A percentile compares a stretch with the other conserved stretches of the same genome.
phyloP scores from a whole-genome alignment of 2,329 filamentous ascomycete species.

The Aspergillus amoenus region DNA sequence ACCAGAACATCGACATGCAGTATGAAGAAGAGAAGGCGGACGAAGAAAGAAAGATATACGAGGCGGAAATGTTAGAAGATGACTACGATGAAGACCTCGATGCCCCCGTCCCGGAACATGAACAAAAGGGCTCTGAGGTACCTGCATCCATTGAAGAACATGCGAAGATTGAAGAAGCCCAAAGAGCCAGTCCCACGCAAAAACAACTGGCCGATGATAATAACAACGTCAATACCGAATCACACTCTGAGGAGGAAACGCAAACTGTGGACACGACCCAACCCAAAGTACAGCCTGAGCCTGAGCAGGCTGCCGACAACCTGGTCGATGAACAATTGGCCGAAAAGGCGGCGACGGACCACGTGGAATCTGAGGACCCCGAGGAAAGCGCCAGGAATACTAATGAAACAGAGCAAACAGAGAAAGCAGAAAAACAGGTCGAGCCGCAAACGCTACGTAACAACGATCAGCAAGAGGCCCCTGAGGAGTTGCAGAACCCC shows the following conservation, averaged over 20 bases:
- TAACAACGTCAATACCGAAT: not conserved
- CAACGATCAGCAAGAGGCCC: slow-evolving; percentile 6
- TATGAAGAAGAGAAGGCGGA: slow-evolving; percentile 30
- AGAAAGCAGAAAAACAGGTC: slow-evolving; percentile 13
- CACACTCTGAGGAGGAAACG: not conserved
- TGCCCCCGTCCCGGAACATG: slow-evolving; percentile 25
- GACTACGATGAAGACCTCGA: slow-evolving; percentile 38
- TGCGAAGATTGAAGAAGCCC: slow-evolving; percentile 4
- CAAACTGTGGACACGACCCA: slow-evolving; percentile 4
- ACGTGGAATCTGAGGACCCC: slow-evolving; percentile 1
- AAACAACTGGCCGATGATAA: slow-evolving; percentile 1
- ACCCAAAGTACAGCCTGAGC: not conserved
- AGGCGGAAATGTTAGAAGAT: slow-evolving; percentile 42
- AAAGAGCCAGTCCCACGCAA: not conserved
- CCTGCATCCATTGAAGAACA: slow-evolving; percentile 1
- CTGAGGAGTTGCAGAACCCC: slow-evolving; percentile 1
- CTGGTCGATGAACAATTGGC: slow-evolving; percentile 8
- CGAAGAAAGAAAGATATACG: slow-evolving; percentile 34
- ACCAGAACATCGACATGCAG: slow-evolving; percentile 31
- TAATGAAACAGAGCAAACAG: slow-evolving; percentile 23
- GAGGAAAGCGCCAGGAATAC: slow-evolving; percentile 16
- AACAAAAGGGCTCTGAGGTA: slow-evolving; percentile 12
- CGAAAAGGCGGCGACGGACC: slow-evolving; percentile 10
- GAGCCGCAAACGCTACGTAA: slow-evolving; percentile 5
- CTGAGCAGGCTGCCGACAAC: slow-evolving; percentile 7